Base-by-base conservation (phyloP, 2,329 filamentous ascomycete genomes). In the Leptographium wingfieldii region DNA sequence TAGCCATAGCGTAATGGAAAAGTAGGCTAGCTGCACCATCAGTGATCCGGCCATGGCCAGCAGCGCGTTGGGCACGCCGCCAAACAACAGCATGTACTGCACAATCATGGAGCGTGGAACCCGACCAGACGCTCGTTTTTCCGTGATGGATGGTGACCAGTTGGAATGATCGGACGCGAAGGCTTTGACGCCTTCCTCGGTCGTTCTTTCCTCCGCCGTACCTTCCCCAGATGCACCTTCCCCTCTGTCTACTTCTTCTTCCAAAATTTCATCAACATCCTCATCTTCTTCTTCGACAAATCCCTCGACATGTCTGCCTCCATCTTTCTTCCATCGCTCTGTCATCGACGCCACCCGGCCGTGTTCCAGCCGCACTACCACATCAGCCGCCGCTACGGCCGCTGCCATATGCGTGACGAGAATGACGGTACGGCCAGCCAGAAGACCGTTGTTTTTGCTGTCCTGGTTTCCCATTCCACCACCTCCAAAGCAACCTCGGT, bases 381-480 rank as follows among this genome's bases (percentile, higher is more conserved):
- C 85, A 65, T 90, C 83, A 64, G 87, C 82, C 66, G 90, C 86
- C 71, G 89, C 89, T 0, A 89, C 74, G 0, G 85, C 88, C 63
- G 82, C 85, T 68, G 90, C 87, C 73, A 90, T 86, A 55, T 87
- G 86, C 57, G 90, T 86, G 72, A 90, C 89, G 11, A 87, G 88
- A 63, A 91, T 87, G 40, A 83, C 81, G 69, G 88, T 82, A 51
- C 87, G 82, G 67, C 90, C 73, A 71, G 88, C 85, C 66, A 84
- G 82, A 22, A 90, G 76, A 60, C 85, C 78, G 22, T 40, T 22
- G 16, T 16, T 22, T 22, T 22, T 22, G 22, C 22, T 22, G 22
- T 22, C 22, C 22, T 22, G 22, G 22, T 22, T 22, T 22, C 25
- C 10, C 16, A 3, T 12, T 9, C n/a, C 11, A 3, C 16, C 11